Evolutionary conservation across 1,284 basidiomycete species (phyloP).

Genomic region (Cutaneotrichosporon sp.): DNA sequence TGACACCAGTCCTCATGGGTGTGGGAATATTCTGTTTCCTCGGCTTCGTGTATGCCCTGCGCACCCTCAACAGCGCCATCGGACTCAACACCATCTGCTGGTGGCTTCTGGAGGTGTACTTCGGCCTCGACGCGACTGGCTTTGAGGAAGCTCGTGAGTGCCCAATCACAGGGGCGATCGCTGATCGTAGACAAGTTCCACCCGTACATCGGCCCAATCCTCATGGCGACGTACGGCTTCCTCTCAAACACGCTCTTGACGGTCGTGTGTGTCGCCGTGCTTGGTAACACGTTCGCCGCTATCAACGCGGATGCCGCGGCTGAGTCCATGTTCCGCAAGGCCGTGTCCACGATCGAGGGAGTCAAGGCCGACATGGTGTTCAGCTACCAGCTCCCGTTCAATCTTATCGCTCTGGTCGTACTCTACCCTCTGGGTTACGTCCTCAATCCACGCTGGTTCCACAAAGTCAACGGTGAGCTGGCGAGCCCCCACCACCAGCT

Average conservation of each 20-base stretch:
- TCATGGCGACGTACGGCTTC: constrained; percentile 78
- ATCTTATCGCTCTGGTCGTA: constrained; percentile 70
- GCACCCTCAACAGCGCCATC: constrained; percentile 56
- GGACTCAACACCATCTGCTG: constrained; percentile 39
- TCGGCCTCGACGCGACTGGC: constrained; percentile 80
- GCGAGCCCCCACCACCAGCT: not conserved
- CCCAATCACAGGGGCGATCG: not conserved
- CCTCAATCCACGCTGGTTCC: constrained; percentile 59
- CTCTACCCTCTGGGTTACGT: constrained; percentile 79
- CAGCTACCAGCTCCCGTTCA: constrained; percentile 87
- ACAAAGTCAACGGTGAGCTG: constrained; percentile 58
- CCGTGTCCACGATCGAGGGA: constrained; percentile 83
- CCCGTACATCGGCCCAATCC: constrained; percentile 71
- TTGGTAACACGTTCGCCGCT: constrained; percentile 86
- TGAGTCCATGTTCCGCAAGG: constrained; percentile 90
- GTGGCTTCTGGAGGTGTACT: constrained; percentile 54
- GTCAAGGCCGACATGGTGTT: constrained; percentile 68
- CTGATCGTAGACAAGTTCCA: constrained; percentile 60
- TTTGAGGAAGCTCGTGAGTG: constrained; percentile 69
- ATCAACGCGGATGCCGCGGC: constrained; percentile 88
- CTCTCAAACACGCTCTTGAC: constrained; percentile 68
- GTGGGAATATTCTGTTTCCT: constrained; percentile 74
- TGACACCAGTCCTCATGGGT: constrained; percentile 59
- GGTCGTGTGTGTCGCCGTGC: constrained; percentile 59
- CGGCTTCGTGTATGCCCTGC: constrained; percentile 82